Evolutionary conservation across 1,139 yeast species (phyloP).

Genomic region (Diutina ranongensis): DNA sequence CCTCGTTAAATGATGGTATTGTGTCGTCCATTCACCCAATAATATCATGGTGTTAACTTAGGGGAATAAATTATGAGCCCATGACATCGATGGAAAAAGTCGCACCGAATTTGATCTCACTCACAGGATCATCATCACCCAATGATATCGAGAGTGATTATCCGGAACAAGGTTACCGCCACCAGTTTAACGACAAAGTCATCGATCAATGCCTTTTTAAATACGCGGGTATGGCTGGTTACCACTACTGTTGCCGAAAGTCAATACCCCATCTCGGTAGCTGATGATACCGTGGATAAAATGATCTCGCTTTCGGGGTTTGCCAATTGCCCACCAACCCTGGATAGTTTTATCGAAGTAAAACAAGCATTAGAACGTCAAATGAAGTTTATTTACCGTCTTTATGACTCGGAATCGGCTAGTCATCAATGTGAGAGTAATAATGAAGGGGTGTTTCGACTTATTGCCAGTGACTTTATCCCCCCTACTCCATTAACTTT

Average conservation of each 20-base stretch:
- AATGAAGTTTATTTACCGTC: constrained; percentile 31
- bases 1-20: too few relatives aligned
- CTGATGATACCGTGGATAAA: constrained; percentile 13
- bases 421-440: constrained; percentile 8
- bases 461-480: constrained; percentile 24
- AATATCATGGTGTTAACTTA: too few relatives aligned
- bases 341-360: constrained; percentile 16
- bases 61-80: not conserved
- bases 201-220: not conserved
- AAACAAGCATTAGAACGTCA: constrained; percentile 28
- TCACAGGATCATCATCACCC: not conserved
- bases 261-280: not conserved
- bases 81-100: not conserved
- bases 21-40: too few relatives aligned
- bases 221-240: not conserved
- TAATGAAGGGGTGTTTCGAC: constrained; percentile 22
- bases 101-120: not conserved
- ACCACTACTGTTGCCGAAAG: not conserved
- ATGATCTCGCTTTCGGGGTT: constrained; percentile 37
- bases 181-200: not conserved
- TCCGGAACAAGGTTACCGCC: too few relatives aligned
- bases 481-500: constrained; percentile 17
- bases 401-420: constrained; percentile 20
- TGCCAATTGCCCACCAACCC: constrained; percentile 14
- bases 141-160: not conserved